Evolutionary conservation across 176 grass and related monocot species (phyloP), one percentile per base, ranked within the genome.

Genomic region (Oryza glaberrima): DNA sequence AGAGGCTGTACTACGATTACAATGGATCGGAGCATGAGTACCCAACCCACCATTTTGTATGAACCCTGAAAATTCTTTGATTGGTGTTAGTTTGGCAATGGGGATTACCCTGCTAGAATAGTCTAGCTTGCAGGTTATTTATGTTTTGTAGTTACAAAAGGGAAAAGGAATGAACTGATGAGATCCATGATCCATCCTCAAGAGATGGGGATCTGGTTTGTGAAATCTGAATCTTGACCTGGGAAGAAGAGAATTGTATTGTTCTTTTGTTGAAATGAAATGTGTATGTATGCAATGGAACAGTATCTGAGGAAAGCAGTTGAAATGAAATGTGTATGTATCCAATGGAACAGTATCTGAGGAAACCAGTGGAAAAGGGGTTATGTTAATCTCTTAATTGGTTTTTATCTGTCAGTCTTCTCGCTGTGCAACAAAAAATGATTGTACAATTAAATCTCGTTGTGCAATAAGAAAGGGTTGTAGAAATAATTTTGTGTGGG

Each of bases 21-120:
- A 98, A 98, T 51, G 96, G 96, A 0, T 80, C 75, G 0, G 96
- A 98, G 79, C 93, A 95, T 7, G 96, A 98, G 83, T 98, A 98
- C 78, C 96, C 96, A 13, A 98, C 96, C 36, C 91, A 98, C 69
- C 93, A 98, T 92, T 98, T 98, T 81, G 91, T 98, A 52, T 98
- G 79, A 95, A n/a, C 60, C 51, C 35, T 22, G 13, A 35, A 63
- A 17, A 36, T 46, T 40, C 1, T 45, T 61, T 75, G 20, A 16
- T 20, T 30, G 79, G n/a, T 69, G 22, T 3, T 13, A 52, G 22
- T 22, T 22, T 22, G 22, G 22, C 22, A 22, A 22, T 22, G 22
- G 22, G 22, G 22, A 22, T 22, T 22, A 22, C 22, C 0, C 22
- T 22, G 22, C 22, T 22, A 22, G 22, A 22, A 22, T 22, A 22